phyloP scores from a whole-genome alignment of 768 basidiomycete species.

The Leccinum fibrillosum region DNA sequence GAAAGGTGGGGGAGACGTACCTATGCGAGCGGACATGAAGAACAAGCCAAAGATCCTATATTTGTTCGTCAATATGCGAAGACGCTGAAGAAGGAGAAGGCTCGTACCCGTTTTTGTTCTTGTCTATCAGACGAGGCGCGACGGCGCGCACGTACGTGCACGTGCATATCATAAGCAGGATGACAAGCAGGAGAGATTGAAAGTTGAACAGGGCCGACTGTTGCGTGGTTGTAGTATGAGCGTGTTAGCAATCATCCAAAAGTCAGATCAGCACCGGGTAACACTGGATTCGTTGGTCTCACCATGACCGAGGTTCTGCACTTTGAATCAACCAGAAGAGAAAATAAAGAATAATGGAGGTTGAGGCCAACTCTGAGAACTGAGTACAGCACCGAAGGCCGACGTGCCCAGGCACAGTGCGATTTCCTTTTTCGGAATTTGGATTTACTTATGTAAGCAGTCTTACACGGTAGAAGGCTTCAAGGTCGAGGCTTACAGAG shows the following conservation, averaged over 20 bases:
- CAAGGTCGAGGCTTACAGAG: no score
- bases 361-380: neutral
- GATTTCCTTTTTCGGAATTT: neutral
- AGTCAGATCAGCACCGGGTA: neutral
- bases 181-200: constrained; percentile 89
- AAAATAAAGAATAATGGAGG: neutral
- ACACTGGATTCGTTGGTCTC: neutral
- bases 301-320: neutral
- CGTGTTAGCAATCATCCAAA: neutral
- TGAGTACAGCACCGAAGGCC: no score
- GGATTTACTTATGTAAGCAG: no score
- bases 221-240: neutral
- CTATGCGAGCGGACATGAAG: constrained; percentile 95
- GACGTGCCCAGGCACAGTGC: neutral
- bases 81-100: neutral
- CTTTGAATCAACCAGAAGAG: neutral
- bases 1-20: constrained; percentile 41
- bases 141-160: constrained; percentile 94
- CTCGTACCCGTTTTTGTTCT: constrained; percentile 88
- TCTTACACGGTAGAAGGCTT: no score
- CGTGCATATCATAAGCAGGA: constrained; percentile 92
- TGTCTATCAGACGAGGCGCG: constrained; percentile 85
- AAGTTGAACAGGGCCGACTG: constrained; percentile 98
- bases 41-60: constrained; percentile 85
- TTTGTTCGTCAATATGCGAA: neutral